A percentile compares a stretch with the other conserved stretches of the same genome.
These are phyloP conservation scores for Saturnispora galanensis DNA, from an alignment of 805 yeast genomes.

Conservation along the genomic window DNA sequence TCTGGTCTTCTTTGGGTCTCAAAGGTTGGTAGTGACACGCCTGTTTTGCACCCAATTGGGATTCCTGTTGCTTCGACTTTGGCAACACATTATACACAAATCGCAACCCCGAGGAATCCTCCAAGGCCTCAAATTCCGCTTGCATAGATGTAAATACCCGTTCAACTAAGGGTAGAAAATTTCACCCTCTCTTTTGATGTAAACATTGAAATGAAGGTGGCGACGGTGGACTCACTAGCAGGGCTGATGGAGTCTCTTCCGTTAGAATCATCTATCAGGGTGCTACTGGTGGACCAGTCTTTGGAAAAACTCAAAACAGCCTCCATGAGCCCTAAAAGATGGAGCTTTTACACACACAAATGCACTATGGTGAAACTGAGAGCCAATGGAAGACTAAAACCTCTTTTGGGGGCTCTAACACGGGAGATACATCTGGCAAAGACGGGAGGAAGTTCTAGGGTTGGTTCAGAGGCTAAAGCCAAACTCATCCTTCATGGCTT, in stretches of 20 bases:
- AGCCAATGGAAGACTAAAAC: no score
- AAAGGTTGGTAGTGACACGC: slow-evolving; percentile 54
- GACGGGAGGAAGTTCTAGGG: not conserved
- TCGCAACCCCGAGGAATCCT: slow-evolving; percentile 66
- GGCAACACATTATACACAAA: slow-evolving; percentile 65
- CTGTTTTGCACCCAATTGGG: slow-evolving; percentile 43
- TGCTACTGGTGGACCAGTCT: not conserved
- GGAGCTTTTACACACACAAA: not conserved
- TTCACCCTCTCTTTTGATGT: not conserved
- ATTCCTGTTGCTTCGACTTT: slow-evolving; percentile 41
- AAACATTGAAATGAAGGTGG: not conserved
- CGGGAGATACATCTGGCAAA: not conserved
- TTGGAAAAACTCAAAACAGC: not conserved
- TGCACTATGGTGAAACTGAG: no score
- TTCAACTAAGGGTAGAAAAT: not conserved
- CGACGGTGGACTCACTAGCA: not conserved
- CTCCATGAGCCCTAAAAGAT: slow-evolving; percentile 1
- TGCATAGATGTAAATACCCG: slow-evolving; percentile 8
- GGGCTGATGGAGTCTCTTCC: not conserved
- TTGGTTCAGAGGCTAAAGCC: not conserved
- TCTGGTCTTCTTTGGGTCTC: slow-evolving; percentile 34
- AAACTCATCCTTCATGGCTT: slow-evolving; percentile 19
- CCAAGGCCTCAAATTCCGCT: slow-evolving; percentile 39
- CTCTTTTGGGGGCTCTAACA: no score
- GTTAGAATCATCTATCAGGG: no score